These are phyloP conservation scores for Tylopilus cervinicoccineus DNA, from an alignment of 768 basidiomycete species.

Conservation along the genomic window DNA sequence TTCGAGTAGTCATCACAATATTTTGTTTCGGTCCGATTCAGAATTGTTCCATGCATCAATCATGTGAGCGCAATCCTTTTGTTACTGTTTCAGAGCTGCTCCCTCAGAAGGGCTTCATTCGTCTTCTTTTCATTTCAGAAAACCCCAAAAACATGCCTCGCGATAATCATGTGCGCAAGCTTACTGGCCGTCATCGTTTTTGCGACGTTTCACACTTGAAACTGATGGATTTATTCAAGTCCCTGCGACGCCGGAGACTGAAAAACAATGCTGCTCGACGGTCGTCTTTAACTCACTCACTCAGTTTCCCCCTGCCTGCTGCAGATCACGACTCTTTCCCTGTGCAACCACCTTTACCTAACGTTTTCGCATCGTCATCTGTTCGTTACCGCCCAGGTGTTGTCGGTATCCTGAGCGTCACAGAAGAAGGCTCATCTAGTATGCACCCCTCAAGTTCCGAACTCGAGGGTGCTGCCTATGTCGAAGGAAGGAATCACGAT, in stretches of 20 bases:
- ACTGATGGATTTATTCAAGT: constrained; percentile 20
- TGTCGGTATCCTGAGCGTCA: constrained; percentile 5
- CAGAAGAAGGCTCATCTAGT: constrained; percentile 10
- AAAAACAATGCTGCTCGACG: constrained; percentile 3
- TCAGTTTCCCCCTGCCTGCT: background rate
- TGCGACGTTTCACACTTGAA: constrained; percentile 18
- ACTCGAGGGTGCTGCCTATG: background rate
- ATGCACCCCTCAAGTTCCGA: constrained; percentile 8
- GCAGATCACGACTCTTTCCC: constrained; percentile 7
- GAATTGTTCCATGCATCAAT: constrained; percentile 1
- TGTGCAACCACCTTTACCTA: background rate
- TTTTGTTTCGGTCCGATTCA: constrained; percentile 11
- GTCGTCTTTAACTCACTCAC: constrained; percentile 5
- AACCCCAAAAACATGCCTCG: constrained; percentile 13
- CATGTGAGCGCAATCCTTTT: background rate
- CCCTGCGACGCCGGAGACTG: constrained; percentile 13
- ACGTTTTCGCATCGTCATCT: background rate
- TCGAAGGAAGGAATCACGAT: background rate
- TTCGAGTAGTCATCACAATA: background rate
- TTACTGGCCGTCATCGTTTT: constrained; percentile 7
- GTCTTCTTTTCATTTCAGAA: constrained; percentile 9
- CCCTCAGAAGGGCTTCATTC: constrained; percentile 5
- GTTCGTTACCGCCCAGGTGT: constrained; percentile 4
- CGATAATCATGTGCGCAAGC: constrained; percentile 7
- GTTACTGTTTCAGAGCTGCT: background rate